These are phyloP conservation scores for Gymnopus androsaceus DNA, from an alignment of 1,284 basidiomycete species.

Conservation along the genomic window DNA sequence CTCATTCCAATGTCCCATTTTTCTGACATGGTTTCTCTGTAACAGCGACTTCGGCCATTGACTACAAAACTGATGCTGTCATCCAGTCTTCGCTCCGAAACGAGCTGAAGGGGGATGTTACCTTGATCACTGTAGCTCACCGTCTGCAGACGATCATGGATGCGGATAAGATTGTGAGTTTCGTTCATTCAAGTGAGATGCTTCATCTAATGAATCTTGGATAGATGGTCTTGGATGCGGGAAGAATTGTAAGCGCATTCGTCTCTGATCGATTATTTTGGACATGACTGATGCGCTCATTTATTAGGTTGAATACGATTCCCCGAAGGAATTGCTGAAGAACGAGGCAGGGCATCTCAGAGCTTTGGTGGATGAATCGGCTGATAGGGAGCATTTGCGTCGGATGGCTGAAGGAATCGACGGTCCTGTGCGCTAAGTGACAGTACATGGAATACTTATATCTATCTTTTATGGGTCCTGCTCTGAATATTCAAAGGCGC, in stretches of 20 bases:
- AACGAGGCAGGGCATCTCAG: constrained; percentile 46
- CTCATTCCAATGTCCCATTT: neutral
- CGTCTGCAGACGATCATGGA: constrained; percentile 17
- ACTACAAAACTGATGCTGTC: constrained; percentile 11
- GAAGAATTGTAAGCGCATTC: constrained; percentile 12
- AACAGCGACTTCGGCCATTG: constrained; percentile 25
- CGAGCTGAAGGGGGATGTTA: constrained; percentile 12
- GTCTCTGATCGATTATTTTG: neutral
- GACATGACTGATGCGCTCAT: neutral
- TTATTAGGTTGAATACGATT: constrained; percentile 41
- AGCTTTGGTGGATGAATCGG: constrained; percentile 47
- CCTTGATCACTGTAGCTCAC: constrained; percentile 15
- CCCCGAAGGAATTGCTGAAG: constrained; percentile 51
- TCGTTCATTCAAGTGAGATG: neutral
- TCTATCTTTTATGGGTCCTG: too few species aligned
- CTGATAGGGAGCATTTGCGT: constrained; percentile 37
- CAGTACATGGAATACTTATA: too few species aligned
- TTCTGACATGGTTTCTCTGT: neutral
- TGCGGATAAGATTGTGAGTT: constrained; percentile 15
- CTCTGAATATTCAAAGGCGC: too few species aligned
- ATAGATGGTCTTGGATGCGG: constrained; percentile 17
- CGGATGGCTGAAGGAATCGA: constrained; percentile 16
- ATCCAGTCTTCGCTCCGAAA: constrained; percentile 14
- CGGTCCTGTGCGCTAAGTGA: too few species aligned
- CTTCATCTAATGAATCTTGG: neutral